These are phyloP conservation scores for Podospora conica DNA, from an alignment of 495 filamentous ascomycete genomes.

Conservation along the genomic window DNA sequence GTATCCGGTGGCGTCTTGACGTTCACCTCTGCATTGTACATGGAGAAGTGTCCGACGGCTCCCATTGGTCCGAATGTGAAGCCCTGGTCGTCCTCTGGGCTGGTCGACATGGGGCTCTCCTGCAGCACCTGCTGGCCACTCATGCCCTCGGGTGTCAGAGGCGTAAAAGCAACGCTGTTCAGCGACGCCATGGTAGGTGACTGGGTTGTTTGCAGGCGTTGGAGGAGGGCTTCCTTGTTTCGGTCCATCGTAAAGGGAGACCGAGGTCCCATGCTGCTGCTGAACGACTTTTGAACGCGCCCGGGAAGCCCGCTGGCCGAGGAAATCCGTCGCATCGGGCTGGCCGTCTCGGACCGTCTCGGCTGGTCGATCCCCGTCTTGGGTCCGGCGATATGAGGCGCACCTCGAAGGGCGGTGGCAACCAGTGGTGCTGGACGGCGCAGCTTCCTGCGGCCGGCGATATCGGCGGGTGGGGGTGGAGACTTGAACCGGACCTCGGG, in stretches of 20 bases:
- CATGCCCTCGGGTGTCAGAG: conserved; percentile 25
- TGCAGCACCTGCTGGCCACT: conserved; percentile 24
- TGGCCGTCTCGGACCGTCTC: conserved; percentile 31
- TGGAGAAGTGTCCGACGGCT: conserved; percentile 11
- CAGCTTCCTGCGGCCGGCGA: conserved; percentile 43
- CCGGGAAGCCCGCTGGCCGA: conserved; percentile 34
- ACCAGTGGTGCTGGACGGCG: conserved; percentile 39
- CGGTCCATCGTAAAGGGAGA: conserved; percentile 41
- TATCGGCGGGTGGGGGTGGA: conserved; percentile 42
- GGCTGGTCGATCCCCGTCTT: conserved; percentile 37
- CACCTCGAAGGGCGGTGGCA: conserved; percentile 29
- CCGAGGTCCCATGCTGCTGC: conserved; percentile 30
- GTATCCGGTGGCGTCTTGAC: conserved; percentile 44
- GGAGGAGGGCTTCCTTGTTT: conserved; percentile 35
- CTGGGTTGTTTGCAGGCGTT: conserved; percentile 31
- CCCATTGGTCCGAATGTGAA: conserved; percentile 26
- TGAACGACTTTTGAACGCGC: conserved; percentile 37
- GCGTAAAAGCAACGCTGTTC: conserved; percentile 28
- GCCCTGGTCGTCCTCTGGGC: conserved; percentile 34
- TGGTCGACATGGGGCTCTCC: conserved; percentile 28
- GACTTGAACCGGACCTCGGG: conserved; percentile 35
- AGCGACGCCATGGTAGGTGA: conserved; percentile 32
- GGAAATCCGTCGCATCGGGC: conserved; percentile 43
- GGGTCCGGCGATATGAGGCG: conserved; percentile 27
- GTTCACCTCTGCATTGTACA: conserved; percentile 30